Conservation (phyloP, 768 basidiomycete species). For the Xerocomellus amylosporus region DNA sequence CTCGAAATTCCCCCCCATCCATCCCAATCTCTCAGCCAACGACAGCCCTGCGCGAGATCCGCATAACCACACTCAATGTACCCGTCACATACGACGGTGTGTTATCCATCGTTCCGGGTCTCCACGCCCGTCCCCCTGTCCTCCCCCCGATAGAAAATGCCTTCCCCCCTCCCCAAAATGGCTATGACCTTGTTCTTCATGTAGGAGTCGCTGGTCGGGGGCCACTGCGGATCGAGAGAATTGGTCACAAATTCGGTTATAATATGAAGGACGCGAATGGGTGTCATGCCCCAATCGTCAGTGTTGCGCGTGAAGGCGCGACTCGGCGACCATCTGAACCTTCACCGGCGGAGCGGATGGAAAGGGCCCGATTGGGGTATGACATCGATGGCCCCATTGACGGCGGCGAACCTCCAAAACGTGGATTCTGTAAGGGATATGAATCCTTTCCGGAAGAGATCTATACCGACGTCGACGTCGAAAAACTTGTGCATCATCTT, state of each 20-base stretch:
- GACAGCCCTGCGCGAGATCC: constrained; percentile 41
- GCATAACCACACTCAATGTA: constrained; percentile 57
- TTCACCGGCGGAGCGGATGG: constrained; percentile 28
- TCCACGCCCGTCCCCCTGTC: constrained; percentile 59
- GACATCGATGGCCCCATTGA: constrained; percentile 26
- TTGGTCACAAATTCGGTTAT: constrained; percentile 68
- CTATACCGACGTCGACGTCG: constrained; percentile 35
- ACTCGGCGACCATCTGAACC: constrained; percentile 18
- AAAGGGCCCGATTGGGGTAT: constrained; percentile 31
- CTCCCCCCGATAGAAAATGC: constrained; percentile 41
- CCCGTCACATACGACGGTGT: constrained; percentile 60
- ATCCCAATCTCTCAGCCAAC: constrained; percentile 5
- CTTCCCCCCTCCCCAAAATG: constrained; percentile 40
- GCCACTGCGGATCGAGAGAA: constrained; percentile 58
- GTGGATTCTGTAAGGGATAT: constrained; percentile 38
- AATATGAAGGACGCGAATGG: constrained; percentile 64
- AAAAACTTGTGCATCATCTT: constrained; percentile 36
- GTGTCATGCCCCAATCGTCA: constrained; percentile 48
- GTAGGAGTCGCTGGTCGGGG: constrained; percentile 67
- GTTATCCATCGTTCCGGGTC: constrained; percentile 49
- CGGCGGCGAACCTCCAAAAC: constrained; percentile 29
- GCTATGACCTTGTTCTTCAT: constrained; percentile 71
- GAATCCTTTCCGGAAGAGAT: constrained; percentile 37
- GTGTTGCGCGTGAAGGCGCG: constrained; percentile 27
- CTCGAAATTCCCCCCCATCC: neutral